Base-by-base conservation (phyloP, 2,329 filamentous ascomycete genomes). In the Dactylellina haptotyla region DNA sequence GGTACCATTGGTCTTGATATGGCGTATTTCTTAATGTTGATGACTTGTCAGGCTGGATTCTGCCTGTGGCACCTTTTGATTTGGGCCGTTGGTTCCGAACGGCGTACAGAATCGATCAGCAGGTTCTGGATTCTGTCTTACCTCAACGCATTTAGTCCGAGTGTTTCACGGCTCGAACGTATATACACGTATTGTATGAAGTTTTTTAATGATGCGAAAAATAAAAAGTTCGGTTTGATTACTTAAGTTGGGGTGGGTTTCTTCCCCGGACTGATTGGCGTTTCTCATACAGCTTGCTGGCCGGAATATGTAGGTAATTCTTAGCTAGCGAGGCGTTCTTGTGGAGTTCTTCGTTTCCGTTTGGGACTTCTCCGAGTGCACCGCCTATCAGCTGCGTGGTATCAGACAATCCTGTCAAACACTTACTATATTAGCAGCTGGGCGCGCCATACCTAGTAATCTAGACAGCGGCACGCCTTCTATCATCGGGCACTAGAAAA, bases 321-420 rank as follows among this genome's bases (percentile, higher is more conserved):
- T 57, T 45, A 28, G 45, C 16, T 67, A 66, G 62, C 62, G 62
- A 66, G 54, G 32, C 30, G 30, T 20, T 45, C 34, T 30, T 57
- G 62, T 58, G 62, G 62, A 66, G 62, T 66, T 59, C 53, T n/a
- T n/a, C 62, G 37, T 41, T 41, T 16, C 14, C 28, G 16, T 53
- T 34, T 65, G 39, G 39, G 30, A 41, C 23, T n/a, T n/a, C n/a
- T 12, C 63, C 63, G 63, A 67, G 34, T 59, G 51, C 43, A 58
- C 32, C 46, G 45, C 53, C 43, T 34, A 43, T 57, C 53, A n/a
- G 14, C 23, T 43, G 23, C 18, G 32, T 4, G 2, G 20, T 6
- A 14, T 16, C 12, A 12, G 34, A 26, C 18, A 57, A 43, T 53
- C 62, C 53, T 26, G 54, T 67, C 54, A 67, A 58, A 58, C 62